A percentile compares a stretch with the other conserved stretches of the same genome.
phyloP scores from a whole-genome alignment of 176 grass and related monocot genomes.

The Oryza glaberrima region DNA sequence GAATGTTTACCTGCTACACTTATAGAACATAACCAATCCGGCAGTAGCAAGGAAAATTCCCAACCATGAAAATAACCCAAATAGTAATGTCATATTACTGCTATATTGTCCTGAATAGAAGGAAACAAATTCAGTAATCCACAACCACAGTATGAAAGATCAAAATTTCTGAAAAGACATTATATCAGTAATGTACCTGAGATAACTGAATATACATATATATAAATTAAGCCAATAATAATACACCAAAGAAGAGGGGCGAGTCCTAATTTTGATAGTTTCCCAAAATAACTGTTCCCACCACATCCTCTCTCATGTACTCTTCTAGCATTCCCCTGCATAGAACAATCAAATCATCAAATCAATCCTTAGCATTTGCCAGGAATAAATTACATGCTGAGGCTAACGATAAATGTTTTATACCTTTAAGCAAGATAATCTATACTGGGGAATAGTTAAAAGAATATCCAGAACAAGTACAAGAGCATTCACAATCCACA shows the following conservation, averaged over 20 bases:
- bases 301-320: constrained; percentile 75
- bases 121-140: constrained; percentile 40
- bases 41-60: constrained; percentile 70
- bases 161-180: constrained; percentile 2
- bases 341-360: constrained; percentile 36
- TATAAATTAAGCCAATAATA: constrained; percentile 72
- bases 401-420: constrained; percentile 6
- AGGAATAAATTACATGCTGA: constrained; percentile 16
- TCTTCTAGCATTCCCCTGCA: constrained; percentile 96
- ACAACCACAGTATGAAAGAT: constrained; percentile 33
- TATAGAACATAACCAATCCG: constrained; percentile 91
- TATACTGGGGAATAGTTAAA: constrained; percentile 20
- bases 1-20: constrained; percentile 83
- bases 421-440: constrained; percentile 24
- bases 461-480: constrained; percentile 19
- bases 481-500: constrained; percentile 25
- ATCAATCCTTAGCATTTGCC: neutral
- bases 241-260: constrained; percentile 86
- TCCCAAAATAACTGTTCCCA: constrained; percentile 56
- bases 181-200: constrained; percentile 60
- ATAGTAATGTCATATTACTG: constrained; percentile 55
- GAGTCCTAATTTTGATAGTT: constrained; percentile 83
- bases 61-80: constrained; percentile 76
- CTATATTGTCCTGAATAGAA: constrained; percentile 71
- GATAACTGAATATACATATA: constrained; percentile 82